phyloP scores from a whole-genome alignment of 345 rosid species.

The Euclidium syriacum region DNA sequence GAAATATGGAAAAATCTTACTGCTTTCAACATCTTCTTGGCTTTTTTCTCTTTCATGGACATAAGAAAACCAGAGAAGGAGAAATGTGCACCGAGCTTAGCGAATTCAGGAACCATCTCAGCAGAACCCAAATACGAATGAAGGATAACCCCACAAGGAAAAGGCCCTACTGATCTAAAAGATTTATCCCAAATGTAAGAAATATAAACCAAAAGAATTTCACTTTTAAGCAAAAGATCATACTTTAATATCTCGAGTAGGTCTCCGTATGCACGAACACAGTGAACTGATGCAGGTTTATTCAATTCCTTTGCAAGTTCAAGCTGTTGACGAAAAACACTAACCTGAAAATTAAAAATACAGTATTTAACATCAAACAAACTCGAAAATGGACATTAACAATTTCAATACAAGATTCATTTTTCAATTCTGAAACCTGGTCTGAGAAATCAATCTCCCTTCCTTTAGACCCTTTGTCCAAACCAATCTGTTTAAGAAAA shows the following conservation, averaged over 20 bases:
- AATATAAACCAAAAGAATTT: not conserved
- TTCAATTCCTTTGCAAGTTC: constrained; percentile 80
- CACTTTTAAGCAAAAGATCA: not conserved
- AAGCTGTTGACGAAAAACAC: constrained; percentile 75
- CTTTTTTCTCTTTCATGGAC: constrained; percentile 71
- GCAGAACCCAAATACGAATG: constrained; percentile 87
- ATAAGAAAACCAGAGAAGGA: constrained; percentile 87
- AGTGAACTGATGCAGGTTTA: constrained; percentile 72
- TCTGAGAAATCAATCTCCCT: constrained; percentile 62
- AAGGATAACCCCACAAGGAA: constrained; percentile 80
- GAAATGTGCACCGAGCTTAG: constrained; percentile 86
- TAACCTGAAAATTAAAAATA: constrained; percentile 34
- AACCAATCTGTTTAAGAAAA: constrained; percentile 55
- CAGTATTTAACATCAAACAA: not conserved
- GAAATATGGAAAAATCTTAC: constrained; percentile 34
- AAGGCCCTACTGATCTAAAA: constrained; percentile 73
- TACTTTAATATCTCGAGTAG: constrained; percentile 80
- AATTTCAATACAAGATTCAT: not conserved
- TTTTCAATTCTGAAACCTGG: constrained; percentile 44
- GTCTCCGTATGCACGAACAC: constrained; percentile 89
- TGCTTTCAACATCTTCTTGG: constrained; percentile 64
- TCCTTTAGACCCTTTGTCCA: constrained; percentile 88
- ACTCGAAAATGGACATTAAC: not conserved
- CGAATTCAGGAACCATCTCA: constrained; percentile 94
- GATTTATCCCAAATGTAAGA: too few relatives aligned